Evolutionary conservation across 129 eudicot species (phyloP), one percentile per base, ranked within the genome.

Genomic region (Solidago caesia): DNA sequence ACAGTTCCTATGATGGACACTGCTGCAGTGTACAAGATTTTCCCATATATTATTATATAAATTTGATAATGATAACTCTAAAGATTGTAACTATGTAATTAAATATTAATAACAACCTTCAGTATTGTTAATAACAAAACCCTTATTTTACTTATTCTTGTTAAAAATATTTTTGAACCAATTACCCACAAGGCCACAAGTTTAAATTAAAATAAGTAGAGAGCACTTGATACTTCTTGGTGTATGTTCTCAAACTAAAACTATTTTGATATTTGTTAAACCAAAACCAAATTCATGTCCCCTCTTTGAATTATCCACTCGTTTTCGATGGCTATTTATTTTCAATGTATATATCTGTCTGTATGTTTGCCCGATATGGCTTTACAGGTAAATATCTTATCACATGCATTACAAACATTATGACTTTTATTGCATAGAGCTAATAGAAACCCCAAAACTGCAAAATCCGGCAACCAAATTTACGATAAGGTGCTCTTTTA

Each of bases 231-330:
- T 26, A 58, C 67, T 58, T 72, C 25, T 57, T 44, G 1, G 25
- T 58, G 76, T 58, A 58, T 21, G 21, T 44, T 60, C 55, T 59
- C 5, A 61, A 43, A 58, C 44, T 26, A 44, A 1, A 73, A 59
- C 46, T 13, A 59, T 73, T 45, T 73, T 72, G 68, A 72, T 13
- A 57, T 59, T 44, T 72, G 15, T 7, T 21, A n/a, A 26, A 72
- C 77, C 6, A 44, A 21, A 72, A 72, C 68, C 68, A 44, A 72
- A 72, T 25, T 58, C 2, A 73, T 60, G 67, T 59, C 58, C 41
- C 68, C 59, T 44, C 68, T 21, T 21, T 44, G n/a, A 73, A 59
- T 27, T 2, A 6, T 73, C 68, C 33, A 72, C 76, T 57, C 51
- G 15, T 29, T 51, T 71, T 21, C 21, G 21, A 21, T 21, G 45